Percentiles rank a stretch among this genome's conserved stretches.
phyloP scores from a whole-genome alignment of 2,329 filamentous ascomycete genomes.

The Aspergillus ustus region DNA sequence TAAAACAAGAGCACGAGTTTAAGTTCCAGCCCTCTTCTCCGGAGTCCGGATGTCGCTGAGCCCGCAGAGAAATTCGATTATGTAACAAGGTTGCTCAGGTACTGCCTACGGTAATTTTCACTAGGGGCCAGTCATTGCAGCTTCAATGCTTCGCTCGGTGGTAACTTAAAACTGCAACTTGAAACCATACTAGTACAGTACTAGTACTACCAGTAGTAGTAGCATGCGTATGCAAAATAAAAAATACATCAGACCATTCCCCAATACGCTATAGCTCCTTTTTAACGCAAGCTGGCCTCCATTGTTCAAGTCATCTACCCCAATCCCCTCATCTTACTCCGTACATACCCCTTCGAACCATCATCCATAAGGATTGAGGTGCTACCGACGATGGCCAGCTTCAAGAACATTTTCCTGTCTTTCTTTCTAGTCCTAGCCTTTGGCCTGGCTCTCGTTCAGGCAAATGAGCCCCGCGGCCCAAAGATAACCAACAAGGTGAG shows the following conservation, averaged over 20 bases:
- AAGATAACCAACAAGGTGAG: slow-evolving; percentile 90
- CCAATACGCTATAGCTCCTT: slow-evolving; percentile 26
- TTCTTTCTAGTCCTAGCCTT: slow-evolving; percentile 77
- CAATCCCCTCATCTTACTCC: slow-evolving; percentile 24
- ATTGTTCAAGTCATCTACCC: slow-evolving; percentile 18
- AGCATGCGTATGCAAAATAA: not conserved
- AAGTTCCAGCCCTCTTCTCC: not conserved
- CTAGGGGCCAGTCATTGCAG: not conserved
- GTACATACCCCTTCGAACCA: not conserved
- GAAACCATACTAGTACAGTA: too few species aligned
- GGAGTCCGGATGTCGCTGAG: slow-evolving; percentile 18
- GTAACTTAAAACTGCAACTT: not conserved
- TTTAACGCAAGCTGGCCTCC: slow-evolving; percentile 44
- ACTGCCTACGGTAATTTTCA: slow-evolving; percentile 12
- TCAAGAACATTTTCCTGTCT: slow-evolving; percentile 54
- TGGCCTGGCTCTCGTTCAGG: slow-evolving; percentile 72
- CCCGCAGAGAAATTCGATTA: slow-evolving; percentile 38
- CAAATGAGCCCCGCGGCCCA: slow-evolving; percentile 68
- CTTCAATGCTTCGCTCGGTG: not conserved
- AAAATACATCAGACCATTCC: slow-evolving; percentile 19
- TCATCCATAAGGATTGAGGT: slow-evolving; percentile 8
- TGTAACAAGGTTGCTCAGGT: slow-evolving; percentile 42
- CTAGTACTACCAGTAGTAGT: too few species aligned
- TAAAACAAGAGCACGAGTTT: not conserved
- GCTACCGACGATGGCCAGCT: slow-evolving; percentile 37